These are phyloP conservation scores for Stemphylium beticola DNA, from an alignment of 2,329 filamentous ascomycete genomes.

Conservation along the genomic window DNA sequence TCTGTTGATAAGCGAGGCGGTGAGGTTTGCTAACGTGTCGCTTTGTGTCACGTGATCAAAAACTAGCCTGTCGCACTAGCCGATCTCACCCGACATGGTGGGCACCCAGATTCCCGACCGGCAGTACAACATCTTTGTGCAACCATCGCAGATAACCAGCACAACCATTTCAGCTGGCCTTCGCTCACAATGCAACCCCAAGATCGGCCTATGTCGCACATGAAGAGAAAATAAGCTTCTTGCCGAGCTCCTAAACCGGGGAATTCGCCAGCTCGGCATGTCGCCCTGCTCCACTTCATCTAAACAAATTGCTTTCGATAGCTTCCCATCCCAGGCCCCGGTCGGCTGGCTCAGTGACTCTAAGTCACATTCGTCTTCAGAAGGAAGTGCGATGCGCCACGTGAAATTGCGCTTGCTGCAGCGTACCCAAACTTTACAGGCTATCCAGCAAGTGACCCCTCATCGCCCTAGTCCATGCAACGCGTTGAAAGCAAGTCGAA, in stretches of 20 bases:
- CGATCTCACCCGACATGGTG: background rate
- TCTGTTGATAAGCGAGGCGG: too few relatives aligned
- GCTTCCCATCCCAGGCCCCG: background rate
- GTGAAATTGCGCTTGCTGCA: background rate
- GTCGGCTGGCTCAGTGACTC: background rate
- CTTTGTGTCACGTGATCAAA: background rate
- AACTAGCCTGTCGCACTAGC: background rate
- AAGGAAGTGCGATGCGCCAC: background rate
- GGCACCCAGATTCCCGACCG: background rate
- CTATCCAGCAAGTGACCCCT: background rate
- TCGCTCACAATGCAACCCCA: background rate
- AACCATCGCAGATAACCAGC: background rate
- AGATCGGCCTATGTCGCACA: background rate
- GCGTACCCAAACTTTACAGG: background rate
- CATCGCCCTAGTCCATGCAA: background rate
- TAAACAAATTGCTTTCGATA: conserved; percentile 17
- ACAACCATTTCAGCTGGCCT: background rate
- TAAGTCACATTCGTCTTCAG: background rate
- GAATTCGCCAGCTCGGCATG: conserved; percentile 2
- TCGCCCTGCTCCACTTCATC: conserved; percentile 13
- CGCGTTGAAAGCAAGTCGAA: background rate
- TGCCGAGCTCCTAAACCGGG: conserved; percentile 4
- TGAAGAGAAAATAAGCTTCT: conserved; percentile 12
- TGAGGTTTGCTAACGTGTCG: too few relatives aligned
- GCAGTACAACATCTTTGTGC: background rate